Conservation (phyloP, 306 rosid species). For the Cicer judaicum region DNA sequence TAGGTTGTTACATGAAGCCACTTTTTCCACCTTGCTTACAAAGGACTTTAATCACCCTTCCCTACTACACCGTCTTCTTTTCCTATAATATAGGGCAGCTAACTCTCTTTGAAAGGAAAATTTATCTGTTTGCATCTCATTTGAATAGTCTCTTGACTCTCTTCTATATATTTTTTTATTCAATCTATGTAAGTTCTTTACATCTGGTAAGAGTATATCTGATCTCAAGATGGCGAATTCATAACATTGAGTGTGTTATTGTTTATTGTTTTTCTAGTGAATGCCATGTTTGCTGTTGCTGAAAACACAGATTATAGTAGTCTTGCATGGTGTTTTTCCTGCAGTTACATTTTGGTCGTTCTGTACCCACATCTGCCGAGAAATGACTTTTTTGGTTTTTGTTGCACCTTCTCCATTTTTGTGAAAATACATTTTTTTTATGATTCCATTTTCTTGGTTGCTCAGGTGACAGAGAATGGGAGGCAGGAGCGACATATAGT, state of each 20-base stretch:
- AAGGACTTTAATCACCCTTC: neutral
- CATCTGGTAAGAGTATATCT: neutral
- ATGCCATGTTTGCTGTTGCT: slow-evolving; percentile 20
- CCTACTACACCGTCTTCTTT: slow-evolving; percentile 9
- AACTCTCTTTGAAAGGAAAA: neutral
- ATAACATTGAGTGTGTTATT: neutral
- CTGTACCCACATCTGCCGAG: slow-evolving; percentile 18
- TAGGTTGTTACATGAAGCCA: slow-evolving; percentile 3
- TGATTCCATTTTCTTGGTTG: slow-evolving; percentile 25
- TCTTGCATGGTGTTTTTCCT: slow-evolving; percentile 15
- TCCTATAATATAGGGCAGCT: neutral
- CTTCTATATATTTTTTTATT: neutral
- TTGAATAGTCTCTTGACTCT: slow-evolving; percentile 13
- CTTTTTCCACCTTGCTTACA: neutral
- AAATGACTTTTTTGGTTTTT: slow-evolving; percentile 4
- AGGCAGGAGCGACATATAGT: slow-evolving; percentile 97
- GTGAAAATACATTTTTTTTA: slow-evolving; percentile 13
- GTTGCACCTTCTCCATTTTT: slow-evolving; percentile 25
- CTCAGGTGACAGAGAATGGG: slow-evolving; percentile 92
- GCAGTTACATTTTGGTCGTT: neutral
- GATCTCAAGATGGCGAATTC: slow-evolving; percentile 8
- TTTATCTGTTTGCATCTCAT: slow-evolving; percentile 16
- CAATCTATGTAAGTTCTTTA: neutral
- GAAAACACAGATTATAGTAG: slow-evolving; percentile 12
- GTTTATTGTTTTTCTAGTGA: slow-evolving; percentile 30